Evolutionary conservation across 208 protist genomes (phyloP).

Genomic region (Crithidia acanthocephali): DNA sequence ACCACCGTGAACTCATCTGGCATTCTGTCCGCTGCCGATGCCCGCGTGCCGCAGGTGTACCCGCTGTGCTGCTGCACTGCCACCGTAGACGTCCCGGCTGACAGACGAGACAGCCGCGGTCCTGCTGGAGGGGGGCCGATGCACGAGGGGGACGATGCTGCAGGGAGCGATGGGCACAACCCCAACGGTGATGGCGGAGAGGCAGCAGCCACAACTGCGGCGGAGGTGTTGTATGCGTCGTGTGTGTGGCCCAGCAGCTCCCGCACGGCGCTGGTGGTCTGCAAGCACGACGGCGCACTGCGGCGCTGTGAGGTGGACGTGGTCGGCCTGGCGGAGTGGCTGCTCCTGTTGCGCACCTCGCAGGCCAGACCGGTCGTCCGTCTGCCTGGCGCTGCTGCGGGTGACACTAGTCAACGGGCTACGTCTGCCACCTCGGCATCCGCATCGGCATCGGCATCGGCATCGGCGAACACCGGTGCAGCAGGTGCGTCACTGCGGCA

Average conservation of each 20-base stretch:
- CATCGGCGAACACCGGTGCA: background rate
- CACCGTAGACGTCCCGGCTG: background rate
- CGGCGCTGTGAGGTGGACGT: conserved; percentile 17
- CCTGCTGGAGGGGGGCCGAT: background rate
- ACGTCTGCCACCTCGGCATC: background rate
- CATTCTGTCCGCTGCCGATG: background rate
- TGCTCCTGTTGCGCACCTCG: conserved; percentile 8
- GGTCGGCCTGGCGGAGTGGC: conserved; percentile 20
- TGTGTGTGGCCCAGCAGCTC: conserved; percentile 22
- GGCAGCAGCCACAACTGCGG: too few species aligned
- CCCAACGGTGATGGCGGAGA: too few species aligned
- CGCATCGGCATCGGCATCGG: background rate
- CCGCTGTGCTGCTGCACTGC: conserved; percentile 23
- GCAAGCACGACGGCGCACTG: conserved; percentile 8
- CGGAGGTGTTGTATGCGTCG: conserved; percentile 10
- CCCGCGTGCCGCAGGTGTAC: conserved; percentile 1
- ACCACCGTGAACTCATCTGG: background rate
- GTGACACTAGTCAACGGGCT: background rate
- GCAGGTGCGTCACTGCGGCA: conserved; percentile 1
- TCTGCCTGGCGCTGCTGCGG: background rate
- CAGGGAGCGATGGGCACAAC: too few species aligned
- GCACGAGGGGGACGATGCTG: background rate
- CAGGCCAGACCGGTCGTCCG: background rate
- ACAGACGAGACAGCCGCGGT: background rate
- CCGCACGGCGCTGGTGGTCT: conserved; percentile 9